Base-by-base conservation (phyloP, 1,284 basidiomycete species). In the Inonotus obliquus region DNA sequence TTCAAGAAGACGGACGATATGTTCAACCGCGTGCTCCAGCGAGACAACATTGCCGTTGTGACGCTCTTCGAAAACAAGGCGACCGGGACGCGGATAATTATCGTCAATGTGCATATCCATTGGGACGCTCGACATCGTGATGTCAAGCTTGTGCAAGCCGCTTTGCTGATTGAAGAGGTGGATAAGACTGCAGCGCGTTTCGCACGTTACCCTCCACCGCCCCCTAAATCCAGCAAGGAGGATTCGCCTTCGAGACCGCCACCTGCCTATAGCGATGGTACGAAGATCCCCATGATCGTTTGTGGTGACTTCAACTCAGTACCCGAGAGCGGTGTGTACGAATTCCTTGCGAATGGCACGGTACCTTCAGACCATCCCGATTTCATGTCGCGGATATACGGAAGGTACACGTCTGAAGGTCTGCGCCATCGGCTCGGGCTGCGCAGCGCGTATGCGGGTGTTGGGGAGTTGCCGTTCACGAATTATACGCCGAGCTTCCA, bases 1-100 rank as follows among this genome's bases (percentile, higher is more conserved):
- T 96, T 98, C 78, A 95, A 96, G 77, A 96, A 95, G 80, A 97
- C 96, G 4, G 95, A 99, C 71, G 96, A 98, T 77, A 96, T 99
- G 94, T 99, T 98, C 83, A 98, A 98, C 73, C 92, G 97, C 57
- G 94, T 99, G 62, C 86, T 98, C 72, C 92, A 91, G 65, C 94
- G 96, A 73, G 97, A 98, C 76, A 89, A 98, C 72, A 94, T 99
- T 67, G 95, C 94, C 41, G 86, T 96, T 65, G 81, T 96, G 54
- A 89, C 89, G 65, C 81, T 94, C 49, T 81, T 99, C 69, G 97
- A 99, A 77, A 91, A 92, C 76, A 85, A 84, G 65, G 81, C 85
- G 56, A 92, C 94, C 0, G 96, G 95, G 32, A 88, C 94, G 13
- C 87, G 96, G 7, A 75, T 98, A 55, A 85, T 98, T 66, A 83